A percentile compares a stretch with the other conserved stretches of the same genome.
Conservation (phyloP, 2,329 filamentous ascomycete genomes). For the Purpureocillium lavendulum region DNA sequence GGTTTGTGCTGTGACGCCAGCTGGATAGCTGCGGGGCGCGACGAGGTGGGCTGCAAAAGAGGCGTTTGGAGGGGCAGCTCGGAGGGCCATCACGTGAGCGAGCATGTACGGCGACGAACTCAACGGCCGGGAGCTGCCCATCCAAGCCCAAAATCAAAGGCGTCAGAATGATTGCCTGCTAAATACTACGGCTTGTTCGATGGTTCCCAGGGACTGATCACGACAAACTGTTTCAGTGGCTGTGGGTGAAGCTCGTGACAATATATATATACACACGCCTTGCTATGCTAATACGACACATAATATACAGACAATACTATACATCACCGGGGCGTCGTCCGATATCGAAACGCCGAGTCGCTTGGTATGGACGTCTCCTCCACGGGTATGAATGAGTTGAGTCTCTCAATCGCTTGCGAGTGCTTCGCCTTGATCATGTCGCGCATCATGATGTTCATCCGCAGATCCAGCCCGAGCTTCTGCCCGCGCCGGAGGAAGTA, state of each 20-base stretch:
- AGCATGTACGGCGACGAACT: no score
- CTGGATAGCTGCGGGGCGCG: constrained; percentile 2
- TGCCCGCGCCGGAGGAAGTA: constrained; percentile 72
- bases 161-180: no score
- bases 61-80: constrained; percentile 9
- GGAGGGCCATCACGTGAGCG: constrained; percentile 9
- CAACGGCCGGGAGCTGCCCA: no score
- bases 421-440: constrained; percentile 66
- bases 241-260: not conserved
- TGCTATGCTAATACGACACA: constrained; percentile 5
- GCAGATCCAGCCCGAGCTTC: constrained; percentile 63
- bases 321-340: constrained; percentile 3
- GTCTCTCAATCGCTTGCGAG: constrained; percentile 20
- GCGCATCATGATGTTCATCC: constrained; percentile 65
- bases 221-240: no score
- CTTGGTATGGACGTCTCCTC: constrained; percentile 23
- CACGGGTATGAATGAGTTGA: constrained; percentile 22
- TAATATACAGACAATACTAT: not conserved
- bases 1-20: constrained; percentile 6
- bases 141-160: no score
- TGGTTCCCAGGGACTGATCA: no score
- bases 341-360: constrained; percentile 14
- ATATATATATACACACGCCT: constrained; percentile 2
- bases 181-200: no score
- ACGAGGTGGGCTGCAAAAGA: not conserved